Conservation (phyloP, 2,329 filamentous ascomycete species). For the Penicillium sp. region DNA sequence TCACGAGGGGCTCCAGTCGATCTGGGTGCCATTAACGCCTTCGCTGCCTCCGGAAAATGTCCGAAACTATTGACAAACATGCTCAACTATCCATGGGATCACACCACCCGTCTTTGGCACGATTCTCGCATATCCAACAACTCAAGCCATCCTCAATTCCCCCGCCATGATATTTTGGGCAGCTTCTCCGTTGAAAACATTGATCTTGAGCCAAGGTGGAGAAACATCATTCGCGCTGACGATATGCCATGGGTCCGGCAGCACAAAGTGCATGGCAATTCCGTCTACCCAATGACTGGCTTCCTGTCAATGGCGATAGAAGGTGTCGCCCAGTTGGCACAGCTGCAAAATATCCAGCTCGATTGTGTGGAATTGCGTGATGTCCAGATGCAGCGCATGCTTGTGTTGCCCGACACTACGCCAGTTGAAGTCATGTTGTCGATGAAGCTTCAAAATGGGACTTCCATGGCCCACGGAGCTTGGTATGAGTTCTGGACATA, state of each 20-base stretch:
- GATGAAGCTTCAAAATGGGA: constrained; percentile 3
- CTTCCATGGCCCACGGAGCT: constrained; percentile 3
- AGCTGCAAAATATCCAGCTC: constrained; percentile 21
- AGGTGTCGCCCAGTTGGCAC: constrained; percentile 25
- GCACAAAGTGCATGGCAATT: constrained; percentile 24
- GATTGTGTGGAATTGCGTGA: constrained; percentile 25
- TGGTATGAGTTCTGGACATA: constrained; percentile 31
- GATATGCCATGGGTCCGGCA: constrained; percentile 28
- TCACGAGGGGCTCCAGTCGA: background rate
- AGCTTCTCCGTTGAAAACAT: constrained; percentile 23
- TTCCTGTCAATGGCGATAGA: constrained; percentile 29
- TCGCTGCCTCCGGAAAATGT: background rate
- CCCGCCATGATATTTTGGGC: constrained; percentile 22
- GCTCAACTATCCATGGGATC: constrained; percentile 28
- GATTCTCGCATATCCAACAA: constrained; percentile 21
- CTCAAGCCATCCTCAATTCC: constrained; percentile 19
- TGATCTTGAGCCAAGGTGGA: constrained; percentile 27
- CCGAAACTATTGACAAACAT: constrained; percentile 20
- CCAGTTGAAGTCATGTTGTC: constrained; percentile 25
- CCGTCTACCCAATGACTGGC: constrained; percentile 29
- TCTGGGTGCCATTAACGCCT: background rate
- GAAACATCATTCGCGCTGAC: constrained; percentile 25
- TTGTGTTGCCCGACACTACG: constrained; percentile 22
- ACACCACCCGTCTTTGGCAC: constrained; percentile 24
- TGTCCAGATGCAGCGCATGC: constrained; percentile 24